Evolutionary conservation across 2,329 filamentous ascomycete genomes (phyloP), one percentile per base, ranked within the genome.

Genomic region (Pestalotiopsis sp.): DNA sequence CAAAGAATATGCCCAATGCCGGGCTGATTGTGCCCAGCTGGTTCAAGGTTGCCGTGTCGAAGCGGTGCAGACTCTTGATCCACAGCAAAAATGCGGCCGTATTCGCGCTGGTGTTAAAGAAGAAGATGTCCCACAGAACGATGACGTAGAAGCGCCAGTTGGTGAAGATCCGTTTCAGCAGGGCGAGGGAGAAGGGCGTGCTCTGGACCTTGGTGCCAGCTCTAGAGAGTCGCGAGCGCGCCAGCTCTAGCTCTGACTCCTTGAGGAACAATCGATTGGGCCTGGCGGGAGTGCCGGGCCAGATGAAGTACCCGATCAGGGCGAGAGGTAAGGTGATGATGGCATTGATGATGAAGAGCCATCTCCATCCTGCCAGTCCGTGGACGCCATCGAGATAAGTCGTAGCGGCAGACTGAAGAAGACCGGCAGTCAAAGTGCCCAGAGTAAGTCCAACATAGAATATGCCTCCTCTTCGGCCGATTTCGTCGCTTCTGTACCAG

Each of bases 1-100:
- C 85, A 71, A 87, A 90, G 67, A 89, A 84, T 2, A 89, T 89
- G 0, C 87, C 87, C 0, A 90, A 72, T 0, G 81, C 87, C 0
- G 87, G 86, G 0, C 85, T 81, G 7, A 85, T 85, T 2, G 85
- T 81, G 1, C 84, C 85, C 0, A 89, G 77, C 64, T 87, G 80
- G 72, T 88, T 89, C 63, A 89, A 75, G 13, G 78, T 79, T 1
- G 83, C 77, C 0, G 79, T 79, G 0, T 81, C 80, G 73, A 83
- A 89, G 2, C 84, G 79, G 1, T 82, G 75, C 14, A 89, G 73
- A 67, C 83, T 86, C 76, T 89, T 89, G 61, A 90, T 78, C 87
- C 87, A 90, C 0, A 90, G 80, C 2, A 89, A 74, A 69, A 86
- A 90, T 0, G 82, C 83, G 2, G 85, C 87, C 1, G 82, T 79